Evolutionary conservation across 257 asterid genomes (phyloP), one percentile per base, ranked within the genome.

Genomic region (Solanum arcanum): DNA sequence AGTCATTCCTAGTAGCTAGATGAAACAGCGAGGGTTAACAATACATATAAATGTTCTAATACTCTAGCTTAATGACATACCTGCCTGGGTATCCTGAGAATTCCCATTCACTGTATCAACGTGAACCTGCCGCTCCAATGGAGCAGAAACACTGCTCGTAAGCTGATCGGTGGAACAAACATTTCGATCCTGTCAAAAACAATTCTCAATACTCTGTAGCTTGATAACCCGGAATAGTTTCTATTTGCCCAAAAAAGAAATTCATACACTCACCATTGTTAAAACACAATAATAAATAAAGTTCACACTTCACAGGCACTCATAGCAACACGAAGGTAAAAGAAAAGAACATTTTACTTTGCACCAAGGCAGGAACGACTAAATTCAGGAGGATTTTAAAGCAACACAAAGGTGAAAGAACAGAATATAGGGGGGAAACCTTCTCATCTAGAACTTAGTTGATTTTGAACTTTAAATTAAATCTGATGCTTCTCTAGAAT

Each of bases 131-230:
- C 69, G 11, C 52, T 83, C 91, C 66, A 41, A 12, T 29, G 20
- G 46, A 85, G 76, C 39, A 66, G 87, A 52, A 59, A 59, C 83
- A 44, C 68, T 64, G 69, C 81, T 37, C 76, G 49, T 83, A 84
- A 80, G 29, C 23, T 87, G 89, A 73, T 87, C 73, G 1, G 86
- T 20, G 33, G 89, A 83, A 52, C 73, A 87, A 70, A 60, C 85
- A 64, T 27, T 85, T 42, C 4, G 62, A 46, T 89, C 92, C 92
- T 90, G 91, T 33, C 27, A 39, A 16, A 87, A 69, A 15, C 77
- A 49, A 85, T 83, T 59, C 18, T 23, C 35, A n/a, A 41, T 42
- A 12, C 41, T 52, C 11, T 29, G 39, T n/a, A 70, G 47, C 39
- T 20, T 3, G 64, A 37, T 44, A 33, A 52, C 35, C 16, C 18